Percentiles rank a stretch among this genome's conserved stretches.
Conservation (phyloP, 2,329 filamentous ascomycete species). For the Botrytis fabae region DNA sequence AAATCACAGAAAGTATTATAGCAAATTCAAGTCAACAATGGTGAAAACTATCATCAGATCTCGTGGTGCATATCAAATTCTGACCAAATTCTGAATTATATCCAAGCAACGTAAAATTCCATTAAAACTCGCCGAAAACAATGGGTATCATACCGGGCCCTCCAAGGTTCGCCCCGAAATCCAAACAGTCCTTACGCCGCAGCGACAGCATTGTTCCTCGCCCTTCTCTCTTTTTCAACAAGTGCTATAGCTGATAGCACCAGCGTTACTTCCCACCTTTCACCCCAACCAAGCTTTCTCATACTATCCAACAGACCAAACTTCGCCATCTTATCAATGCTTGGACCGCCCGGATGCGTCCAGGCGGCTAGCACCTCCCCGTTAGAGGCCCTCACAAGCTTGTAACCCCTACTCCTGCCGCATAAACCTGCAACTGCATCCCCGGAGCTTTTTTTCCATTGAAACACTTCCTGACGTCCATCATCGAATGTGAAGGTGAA, state of each 20-base stretch:
- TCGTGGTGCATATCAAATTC: background rate
- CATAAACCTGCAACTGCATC: background rate
- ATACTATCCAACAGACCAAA: slow-evolving; percentile 17
- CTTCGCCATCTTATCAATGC: slow-evolving; percentile 9
- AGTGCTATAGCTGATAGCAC: slow-evolving; percentile 15
- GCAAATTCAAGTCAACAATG: background rate
- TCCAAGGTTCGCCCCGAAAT: background rate
- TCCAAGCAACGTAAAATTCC: background rate
- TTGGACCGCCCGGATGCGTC: background rate
- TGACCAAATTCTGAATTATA: background rate
- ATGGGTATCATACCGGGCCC: background rate
- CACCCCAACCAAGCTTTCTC: slow-evolving; percentile 8
- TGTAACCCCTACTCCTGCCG: background rate
- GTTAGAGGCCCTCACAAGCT: slow-evolving; percentile 3
- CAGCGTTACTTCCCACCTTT: slow-evolving; percentile 20
- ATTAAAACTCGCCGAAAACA: background rate
- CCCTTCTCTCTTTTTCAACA: background rate
- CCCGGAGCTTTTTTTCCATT: slow-evolving; percentile 13
- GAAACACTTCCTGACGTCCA: background rate
- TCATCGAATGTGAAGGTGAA: slow-evolving; percentile 17
- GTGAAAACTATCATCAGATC: background rate
- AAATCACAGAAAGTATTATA: background rate
- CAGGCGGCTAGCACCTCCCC: slow-evolving; percentile 15
- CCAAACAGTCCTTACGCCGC: background rate
- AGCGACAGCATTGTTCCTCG: background rate